Evolutionary conservation across 2,329 filamentous ascomycete genomes (phyloP).

Genomic region (Monilinia vaccinii-corymbosi): DNA sequence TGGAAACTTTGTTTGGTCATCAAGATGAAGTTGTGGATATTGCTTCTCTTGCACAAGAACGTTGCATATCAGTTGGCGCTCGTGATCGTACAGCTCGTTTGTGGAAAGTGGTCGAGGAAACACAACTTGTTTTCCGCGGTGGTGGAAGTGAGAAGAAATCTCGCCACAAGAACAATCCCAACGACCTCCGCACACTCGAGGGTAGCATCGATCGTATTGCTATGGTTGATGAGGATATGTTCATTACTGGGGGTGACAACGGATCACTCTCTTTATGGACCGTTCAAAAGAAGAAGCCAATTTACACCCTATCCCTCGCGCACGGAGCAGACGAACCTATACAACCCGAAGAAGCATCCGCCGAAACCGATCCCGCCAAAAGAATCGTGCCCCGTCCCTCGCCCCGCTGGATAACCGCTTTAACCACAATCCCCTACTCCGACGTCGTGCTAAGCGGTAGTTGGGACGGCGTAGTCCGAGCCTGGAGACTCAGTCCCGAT

Average conservation of each 20-base stretch:
- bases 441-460: slow-evolving; percentile 86
- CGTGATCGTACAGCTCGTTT: slow-evolving; percentile 83
- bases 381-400: slow-evolving; percentile 53
- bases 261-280: slow-evolving; percentile 82
- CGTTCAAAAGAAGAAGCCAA: slow-evolving; percentile 86
- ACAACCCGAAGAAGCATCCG: slow-evolving; percentile 58
- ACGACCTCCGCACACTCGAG: slow-evolving; percentile 43
- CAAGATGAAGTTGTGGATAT: slow-evolving; percentile 85
- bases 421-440: slow-evolving; percentile 79
- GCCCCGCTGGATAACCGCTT: slow-evolving; percentile 83
- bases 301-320: slow-evolving; percentile 69
- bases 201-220: slow-evolving; percentile 88
- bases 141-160: slow-evolving; percentile 55
- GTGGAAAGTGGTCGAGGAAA: slow-evolving; percentile 96
- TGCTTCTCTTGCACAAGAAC: slow-evolving; percentile 73
- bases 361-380: slow-evolving; percentile 56
- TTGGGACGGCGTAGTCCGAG: slow-evolving; percentile 83
- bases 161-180: slow-evolving; percentile 26
- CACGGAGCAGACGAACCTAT: slow-evolving; percentile 76
- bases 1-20: slow-evolving; percentile 94
- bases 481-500: slow-evolving; percentile 78
- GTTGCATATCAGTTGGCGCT: slow-evolving; percentile 83
- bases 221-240: slow-evolving; percentile 79
- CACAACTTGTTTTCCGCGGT: slow-evolving; percentile 88
- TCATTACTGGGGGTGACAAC: slow-evolving; percentile 90